phyloP scores from a whole-genome alignment of 768 basidiomycete genomes.

The Chlorophyllum brunneum region DNA sequence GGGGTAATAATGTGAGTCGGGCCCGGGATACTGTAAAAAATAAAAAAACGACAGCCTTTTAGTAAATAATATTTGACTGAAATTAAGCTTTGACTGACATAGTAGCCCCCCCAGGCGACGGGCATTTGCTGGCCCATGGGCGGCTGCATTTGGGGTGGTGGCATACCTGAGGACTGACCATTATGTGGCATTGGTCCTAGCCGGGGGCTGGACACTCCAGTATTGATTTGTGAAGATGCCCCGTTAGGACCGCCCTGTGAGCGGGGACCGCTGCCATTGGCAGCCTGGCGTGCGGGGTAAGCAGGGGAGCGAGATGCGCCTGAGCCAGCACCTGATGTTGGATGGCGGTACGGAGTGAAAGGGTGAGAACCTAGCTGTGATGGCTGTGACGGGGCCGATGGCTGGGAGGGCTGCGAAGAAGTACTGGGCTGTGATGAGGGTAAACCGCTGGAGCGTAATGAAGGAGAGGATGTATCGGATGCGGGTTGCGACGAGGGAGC shows the following conservation, averaged over 20 bases:
- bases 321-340: constrained; percentile 40
- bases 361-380: constrained; percentile 38
- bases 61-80: constrained; percentile 3
- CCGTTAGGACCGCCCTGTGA: constrained; percentile 57
- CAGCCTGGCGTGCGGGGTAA: constrained; percentile 50
- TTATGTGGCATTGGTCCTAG: constrained; percentile 57
- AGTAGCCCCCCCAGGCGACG: constrained; percentile 45
- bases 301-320: constrained; percentile 64
- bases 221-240: constrained; percentile 34
- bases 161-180: constrained; percentile 49
- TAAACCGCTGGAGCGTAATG: constrained; percentile 48
- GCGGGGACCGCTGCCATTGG: constrained; percentile 57
- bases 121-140: constrained; percentile 39
- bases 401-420: constrained; percentile 28
- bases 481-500: constrained; percentile 47
- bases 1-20: constrained; percentile 45
- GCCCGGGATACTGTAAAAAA: constrained; percentile 34
- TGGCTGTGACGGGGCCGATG: constrained; percentile 39
- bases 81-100: constrained; percentile 40
- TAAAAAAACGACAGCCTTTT: constrained; percentile 8
- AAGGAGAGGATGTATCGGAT: constrained; percentile 56
- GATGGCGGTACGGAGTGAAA: constrained; percentile 45
- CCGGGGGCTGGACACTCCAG: constrained; percentile 65
- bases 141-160: constrained; percentile 37
- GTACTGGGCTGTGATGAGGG: constrained; percentile 31